Percentiles rank a stretch among this genome's conserved stretches.
These are phyloP conservation scores for Flueggea neowawraea DNA, from an alignment of 441 rosid genomes.

Conservation along the genomic window DNA sequence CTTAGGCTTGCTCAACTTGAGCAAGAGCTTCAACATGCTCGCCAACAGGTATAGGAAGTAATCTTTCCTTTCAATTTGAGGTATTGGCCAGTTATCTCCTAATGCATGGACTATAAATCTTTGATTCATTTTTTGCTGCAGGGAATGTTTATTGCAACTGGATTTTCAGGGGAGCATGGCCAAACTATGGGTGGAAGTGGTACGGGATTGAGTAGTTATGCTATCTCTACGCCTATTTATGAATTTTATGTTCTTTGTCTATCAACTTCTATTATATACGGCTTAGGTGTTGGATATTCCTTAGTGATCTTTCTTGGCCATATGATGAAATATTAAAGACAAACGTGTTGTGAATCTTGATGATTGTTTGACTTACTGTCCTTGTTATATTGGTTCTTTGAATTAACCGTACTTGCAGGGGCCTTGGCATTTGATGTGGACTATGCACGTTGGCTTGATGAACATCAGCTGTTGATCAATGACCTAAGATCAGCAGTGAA, in stretches of 20 bases:
- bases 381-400: constrained; percentile 1
- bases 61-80: not conserved
- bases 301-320: not conserved
- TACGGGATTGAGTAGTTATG: constrained; percentile 16
- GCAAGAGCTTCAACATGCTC: constrained; percentile 79
- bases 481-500: constrained; percentile 75
- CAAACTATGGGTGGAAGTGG: constrained; percentile 54
- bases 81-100: not conserved
- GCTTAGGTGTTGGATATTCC: too few relatives aligned
- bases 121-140: constrained; percentile 22
- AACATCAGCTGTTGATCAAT: constrained; percentile 64
- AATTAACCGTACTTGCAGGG: constrained; percentile 32
- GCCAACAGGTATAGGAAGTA: constrained; percentile 52
- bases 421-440: constrained; percentile 77
- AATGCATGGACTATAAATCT: not conserved
- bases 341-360: not conserved
- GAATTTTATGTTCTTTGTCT: not conserved
- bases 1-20: constrained; percentile 71
- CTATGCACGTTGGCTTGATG: constrained; percentile 83
- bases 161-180: constrained; percentile 45
- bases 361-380: not conserved
- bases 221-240: not conserved
- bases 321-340: not conserved
- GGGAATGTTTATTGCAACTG: constrained; percentile 49
- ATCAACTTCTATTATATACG: too few relatives aligned